A percentile compares a stretch with the other conserved stretches of the same genome.
phyloP scores from a whole-genome alignment of 164 flowering plant genomes.

The Vitis rupestris region DNA sequence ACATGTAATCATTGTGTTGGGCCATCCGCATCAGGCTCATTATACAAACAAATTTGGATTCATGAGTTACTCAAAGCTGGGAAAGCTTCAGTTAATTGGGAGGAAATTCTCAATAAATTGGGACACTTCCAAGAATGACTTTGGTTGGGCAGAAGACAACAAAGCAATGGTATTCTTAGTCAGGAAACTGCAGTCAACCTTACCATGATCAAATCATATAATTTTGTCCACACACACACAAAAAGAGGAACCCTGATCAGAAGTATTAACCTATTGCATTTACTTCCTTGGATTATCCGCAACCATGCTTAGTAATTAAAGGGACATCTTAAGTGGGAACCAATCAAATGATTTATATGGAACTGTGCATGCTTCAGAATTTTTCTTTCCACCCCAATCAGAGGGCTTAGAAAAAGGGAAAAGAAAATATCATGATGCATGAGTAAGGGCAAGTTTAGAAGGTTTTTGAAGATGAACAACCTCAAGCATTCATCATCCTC shows the following conservation, averaged over 20 bases:
- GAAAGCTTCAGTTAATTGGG: neutral
- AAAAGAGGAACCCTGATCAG: too few species aligned
- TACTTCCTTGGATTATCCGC: too few species aligned
- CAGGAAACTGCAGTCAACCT: neutral
- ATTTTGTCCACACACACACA: too few species aligned
- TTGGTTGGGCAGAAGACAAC: neutral
- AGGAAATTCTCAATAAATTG: neutral
- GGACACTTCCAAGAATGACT: neutral
- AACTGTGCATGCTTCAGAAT: too few species aligned
- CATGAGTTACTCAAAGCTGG: neutral
- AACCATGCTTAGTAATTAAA: too few species aligned
- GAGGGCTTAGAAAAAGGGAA: neutral
- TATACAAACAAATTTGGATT: neutral
- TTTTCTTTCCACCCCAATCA: too few species aligned
- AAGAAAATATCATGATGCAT: neutral
- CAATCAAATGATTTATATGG: too few species aligned
- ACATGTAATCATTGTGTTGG: neutral
- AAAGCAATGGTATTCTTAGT: neutral
- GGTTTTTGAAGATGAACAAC: constrained; percentile 28
- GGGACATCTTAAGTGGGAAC: too few species aligned
- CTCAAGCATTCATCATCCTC: constrained; percentile 91
- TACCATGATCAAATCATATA: too few species aligned
- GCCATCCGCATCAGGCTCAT: neutral
- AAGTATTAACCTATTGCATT: too few species aligned
- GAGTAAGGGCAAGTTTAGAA: too few species aligned